These are phyloP conservation scores for Gracilaria caudata DNA, from an alignment of 23 red algal genomes.

Conservation along the genomic window DNA sequence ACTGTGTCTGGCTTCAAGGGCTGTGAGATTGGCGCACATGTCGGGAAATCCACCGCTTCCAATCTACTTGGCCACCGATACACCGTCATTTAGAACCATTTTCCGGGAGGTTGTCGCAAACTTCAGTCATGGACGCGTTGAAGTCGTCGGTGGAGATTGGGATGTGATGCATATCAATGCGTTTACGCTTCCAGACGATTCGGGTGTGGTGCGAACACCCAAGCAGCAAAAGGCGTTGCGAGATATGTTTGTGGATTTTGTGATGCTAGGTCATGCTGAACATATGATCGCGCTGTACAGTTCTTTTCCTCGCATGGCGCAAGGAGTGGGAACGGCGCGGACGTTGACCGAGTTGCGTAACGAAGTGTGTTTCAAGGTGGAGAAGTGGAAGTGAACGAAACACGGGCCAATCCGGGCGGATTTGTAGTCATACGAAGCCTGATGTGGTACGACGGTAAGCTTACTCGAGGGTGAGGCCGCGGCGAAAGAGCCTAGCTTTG, in stretches of 20 bases:
- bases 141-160: constrained; percentile 24
- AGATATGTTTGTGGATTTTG: constrained; percentile 21
- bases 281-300: constrained; percentile 41
- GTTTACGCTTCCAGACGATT: background rate
- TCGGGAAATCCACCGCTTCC: constrained; percentile 21
- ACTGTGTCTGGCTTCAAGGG: constrained; percentile 34
- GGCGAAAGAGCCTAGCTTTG: too few relatives aligned
- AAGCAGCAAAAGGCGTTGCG: background rate
- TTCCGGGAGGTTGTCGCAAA: constrained; percentile 17
- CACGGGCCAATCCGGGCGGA: too few relatives aligned
- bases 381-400: constrained; percentile 7
- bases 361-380: constrained; percentile 27
- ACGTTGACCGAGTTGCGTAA: constrained; percentile 43
- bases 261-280: constrained; percentile 42
- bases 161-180: constrained; percentile 16
- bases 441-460: too few relatives aligned
- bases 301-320: constrained; percentile 40
- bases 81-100: constrained; percentile 2
- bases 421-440: too few relatives aligned
- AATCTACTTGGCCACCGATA: constrained; percentile 48
- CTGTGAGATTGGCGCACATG: constrained; percentile 16
- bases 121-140: constrained; percentile 34
- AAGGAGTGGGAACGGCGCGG: constrained; percentile 14
- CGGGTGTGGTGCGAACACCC: background rate
- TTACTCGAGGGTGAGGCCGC: too few relatives aligned